Conservation (phyloP, 768 basidiomycete genomes). For the Tylopilus intermedius region DNA sequence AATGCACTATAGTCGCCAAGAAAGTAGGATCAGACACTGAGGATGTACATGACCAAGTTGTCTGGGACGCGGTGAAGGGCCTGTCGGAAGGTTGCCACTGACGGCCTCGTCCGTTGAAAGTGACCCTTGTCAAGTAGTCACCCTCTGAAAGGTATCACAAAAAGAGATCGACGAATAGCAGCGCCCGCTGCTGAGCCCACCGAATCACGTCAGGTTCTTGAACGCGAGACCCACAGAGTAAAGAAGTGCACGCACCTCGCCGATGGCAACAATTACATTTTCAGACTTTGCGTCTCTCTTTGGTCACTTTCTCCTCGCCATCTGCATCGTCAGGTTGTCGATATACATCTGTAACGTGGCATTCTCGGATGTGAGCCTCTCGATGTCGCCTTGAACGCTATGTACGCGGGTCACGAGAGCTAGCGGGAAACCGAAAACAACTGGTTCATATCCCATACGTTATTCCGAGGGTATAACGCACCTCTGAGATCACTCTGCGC, state of each 20-base stretch:
- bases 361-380: constrained; percentile 74
- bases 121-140: background rate
- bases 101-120: too few species aligned
- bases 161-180: background rate
- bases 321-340: constrained; percentile 83
- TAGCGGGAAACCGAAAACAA: constrained; percentile 25
- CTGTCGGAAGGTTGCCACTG: too few species aligned
- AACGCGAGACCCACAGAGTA: background rate
- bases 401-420: constrained; percentile 66
- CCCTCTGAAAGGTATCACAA: background rate
- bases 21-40: too few species aligned
- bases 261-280: background rate
- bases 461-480: constrained; percentile 30
- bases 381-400: constrained; percentile 69
- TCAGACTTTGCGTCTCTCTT: background rate
- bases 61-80: background rate
- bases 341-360: constrained; percentile 85
- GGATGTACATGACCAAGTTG: constrained; percentile 9
- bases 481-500: constrained; percentile 75
- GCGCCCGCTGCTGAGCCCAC: background rate
- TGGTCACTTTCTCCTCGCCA: constrained; percentile 68
- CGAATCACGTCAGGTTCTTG: background rate
- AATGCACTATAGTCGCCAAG: background rate
- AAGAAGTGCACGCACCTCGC: constrained; percentile 3
- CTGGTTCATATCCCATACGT: background rate